Evolutionary conservation across 768 basidiomycete genomes (phyloP).

Genomic region (Dendrothele bispora): DNA sequence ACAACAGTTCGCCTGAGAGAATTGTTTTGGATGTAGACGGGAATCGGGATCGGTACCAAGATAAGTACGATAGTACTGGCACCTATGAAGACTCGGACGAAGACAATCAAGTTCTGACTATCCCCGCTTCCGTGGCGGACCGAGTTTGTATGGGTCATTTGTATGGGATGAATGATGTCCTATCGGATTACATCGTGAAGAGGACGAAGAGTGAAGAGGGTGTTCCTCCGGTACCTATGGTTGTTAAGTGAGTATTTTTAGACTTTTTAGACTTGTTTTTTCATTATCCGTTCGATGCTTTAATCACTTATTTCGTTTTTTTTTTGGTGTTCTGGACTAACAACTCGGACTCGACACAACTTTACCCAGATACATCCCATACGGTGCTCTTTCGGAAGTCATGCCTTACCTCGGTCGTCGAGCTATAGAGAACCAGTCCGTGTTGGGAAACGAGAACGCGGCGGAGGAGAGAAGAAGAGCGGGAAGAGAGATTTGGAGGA

Average conservation of each 20-base stretch:
- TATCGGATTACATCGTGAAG: constrained; percentile 69
- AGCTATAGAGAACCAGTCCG: constrained; percentile 91
- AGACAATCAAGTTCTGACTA: constrained; percentile 26
- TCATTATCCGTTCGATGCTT: no score
- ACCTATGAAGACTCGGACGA: constrained; percentile 22
- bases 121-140: constrained; percentile 59
- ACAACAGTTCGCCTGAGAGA: no score
- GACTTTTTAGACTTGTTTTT: no score
- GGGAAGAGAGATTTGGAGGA: constrained; percentile 50
- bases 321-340: neutral
- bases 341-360: neutral
- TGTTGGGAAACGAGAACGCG: constrained; percentile 75
- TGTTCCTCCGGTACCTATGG: no score
- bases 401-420: constrained; percentile 89
- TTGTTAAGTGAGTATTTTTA: constrained; percentile 80
- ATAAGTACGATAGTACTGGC: no score
- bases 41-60: no score
- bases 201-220: constrained; percentile 45
- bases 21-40: no score
- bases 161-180: constrained; percentile 88
- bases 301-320: neutral
- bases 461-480: constrained; percentile 58
- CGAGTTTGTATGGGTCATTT: constrained; percentile 78
- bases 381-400: constrained; percentile 72
- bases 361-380: constrained; percentile 75